Evolutionary conservation across 345 rosid species (phyloP), one percentile per base, ranked within the genome.

Genomic region (Arabidopsis thaliana): DNA sequence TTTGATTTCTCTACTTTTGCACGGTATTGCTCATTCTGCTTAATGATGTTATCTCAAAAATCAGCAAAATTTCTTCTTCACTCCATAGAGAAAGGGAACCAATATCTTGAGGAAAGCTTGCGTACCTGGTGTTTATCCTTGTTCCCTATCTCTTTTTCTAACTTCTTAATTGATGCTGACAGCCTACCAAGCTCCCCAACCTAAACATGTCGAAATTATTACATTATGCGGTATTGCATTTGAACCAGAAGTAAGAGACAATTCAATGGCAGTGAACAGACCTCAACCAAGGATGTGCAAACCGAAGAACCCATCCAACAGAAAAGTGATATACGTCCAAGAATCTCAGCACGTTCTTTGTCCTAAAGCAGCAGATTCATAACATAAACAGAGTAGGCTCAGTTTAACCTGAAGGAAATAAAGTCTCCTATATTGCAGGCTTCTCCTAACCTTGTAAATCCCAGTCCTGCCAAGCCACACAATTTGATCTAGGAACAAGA

Each of bases 231-330:
- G 46, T 22, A 38, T 5, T 1, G 65, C 12, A 10, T 60, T 38
- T 38, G 51, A 38, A 52, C 13, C 70, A 60, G 42, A 37, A 38
- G 36, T 1, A 60, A 37, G 2, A 20, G 25, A 44, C 2, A 1
- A 42, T 55, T 41, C 11, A 46, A n/a, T 24, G 42, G 37, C 40
- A 55, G 5, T 36, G 38, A 55, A 80, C 85, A 30, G 72, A 94
- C 97, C 97, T 95, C 99, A 51, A 95, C 96, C 84, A 90, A 82
- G 67, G 96, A 80, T 67, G 84, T 65, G 72, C 98, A 95, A 55
- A 88, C 73, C 2, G 98, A 92, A 57, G 99, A 89, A 66, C 98
- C 96, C 97, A 95, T 77, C 96, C 96, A 95, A 37, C 99, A 90
- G 86, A 79, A 92, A 63, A 95, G 97, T n/a, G 99, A 90, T 69